Percentiles rank a stretch among this genome's conserved stretches.
phyloP scores from a whole-genome alignment of 2,329 filamentous ascomycete genomes.

The Hypoxylon sp. region DNA sequence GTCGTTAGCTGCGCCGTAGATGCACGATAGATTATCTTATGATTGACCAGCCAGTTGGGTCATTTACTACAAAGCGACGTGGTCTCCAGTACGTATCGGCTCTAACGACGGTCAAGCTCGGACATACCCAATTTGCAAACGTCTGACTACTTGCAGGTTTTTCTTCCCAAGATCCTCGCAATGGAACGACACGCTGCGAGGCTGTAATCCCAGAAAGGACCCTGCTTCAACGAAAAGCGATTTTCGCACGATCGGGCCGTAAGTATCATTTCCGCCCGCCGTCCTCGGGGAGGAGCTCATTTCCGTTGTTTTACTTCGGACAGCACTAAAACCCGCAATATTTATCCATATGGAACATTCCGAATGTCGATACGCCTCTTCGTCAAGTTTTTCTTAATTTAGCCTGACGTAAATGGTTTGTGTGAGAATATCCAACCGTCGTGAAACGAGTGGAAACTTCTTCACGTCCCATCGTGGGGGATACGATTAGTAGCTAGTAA shows the following conservation, averaged over 20 bases:
- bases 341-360: conserved; percentile 32
- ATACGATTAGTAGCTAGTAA: conserved; percentile 15
- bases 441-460: conserved; percentile 22
- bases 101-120: conserved; percentile 15
- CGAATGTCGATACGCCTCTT: conserved; percentile 6
- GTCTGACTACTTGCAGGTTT: conserved; percentile 4
- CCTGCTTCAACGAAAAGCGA: conserved; percentile 23
- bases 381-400: conserved; percentile 21
- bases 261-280: conserved; percentile 21
- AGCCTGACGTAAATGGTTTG: conserved; percentile 16
- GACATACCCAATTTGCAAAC: conserved; percentile 28
- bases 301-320: conserved; percentile 42
- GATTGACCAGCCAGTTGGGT: conserved; percentile 8
- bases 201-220: conserved; percentile 22
- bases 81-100: conserved; percentile 20
- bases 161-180: not conserved
- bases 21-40: conserved; percentile 26
- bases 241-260: conserved; percentile 28
- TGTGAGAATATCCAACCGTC: conserved; percentile 14
- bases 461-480: conserved; percentile 1
- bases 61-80: conserved; percentile 37
- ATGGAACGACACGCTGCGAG: conserved; percentile 22
- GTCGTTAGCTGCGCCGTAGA: conserved; percentile 29
- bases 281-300: conserved; percentile 38
- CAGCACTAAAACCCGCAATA: conserved; percentile 32